These are phyloP conservation scores for Solanum commersonii DNA, from an alignment of 257 asterid species.

Conservation along the genomic window DNA sequence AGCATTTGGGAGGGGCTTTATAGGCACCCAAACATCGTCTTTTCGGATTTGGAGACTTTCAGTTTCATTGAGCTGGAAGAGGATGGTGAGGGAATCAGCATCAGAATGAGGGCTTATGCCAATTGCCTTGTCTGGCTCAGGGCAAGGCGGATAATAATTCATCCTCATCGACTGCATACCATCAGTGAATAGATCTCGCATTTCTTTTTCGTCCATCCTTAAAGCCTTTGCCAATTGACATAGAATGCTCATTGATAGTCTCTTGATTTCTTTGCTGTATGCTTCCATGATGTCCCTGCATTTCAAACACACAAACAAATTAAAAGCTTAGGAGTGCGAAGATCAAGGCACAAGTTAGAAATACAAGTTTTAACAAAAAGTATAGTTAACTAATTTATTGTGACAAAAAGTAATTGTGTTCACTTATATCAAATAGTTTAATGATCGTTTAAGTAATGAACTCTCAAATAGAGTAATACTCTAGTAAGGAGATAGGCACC, in stretches of 20 bases:
- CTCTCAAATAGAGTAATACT: too few relatives aligned
- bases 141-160: slow-evolving; percentile 54
- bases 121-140: slow-evolving; percentile 37
- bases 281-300: slow-evolving; percentile 29
- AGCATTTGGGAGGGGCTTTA: slow-evolving; percentile 33
- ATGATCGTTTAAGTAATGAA: background rate
- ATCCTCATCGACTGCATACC: slow-evolving; percentile 44
- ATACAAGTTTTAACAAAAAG: background rate
- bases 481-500: slow-evolving; percentile 7
- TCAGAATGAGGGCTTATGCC: slow-evolving; percentile 53
- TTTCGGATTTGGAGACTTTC: slow-evolving; percentile 38
- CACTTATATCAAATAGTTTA: background rate
- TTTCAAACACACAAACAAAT: background rate
- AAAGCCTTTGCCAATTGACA: slow-evolving; percentile 30
- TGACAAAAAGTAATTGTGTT: background rate
- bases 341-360: background rate
- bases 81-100: slow-evolving; percentile 46
- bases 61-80: slow-evolving; percentile 37
- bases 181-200: slow-evolving; percentile 12
- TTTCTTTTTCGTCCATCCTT: slow-evolving; percentile 28
- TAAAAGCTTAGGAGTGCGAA: background rate
- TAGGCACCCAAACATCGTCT: slow-evolving; percentile 35
- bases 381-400: background rate
- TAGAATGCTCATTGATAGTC: slow-evolving; percentile 17
- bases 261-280: slow-evolving; percentile 24